Evolutionary conservation across 2,329 filamentous ascomycete species (phyloP).

Genomic region (Hymenoscyphus linearis): DNA sequence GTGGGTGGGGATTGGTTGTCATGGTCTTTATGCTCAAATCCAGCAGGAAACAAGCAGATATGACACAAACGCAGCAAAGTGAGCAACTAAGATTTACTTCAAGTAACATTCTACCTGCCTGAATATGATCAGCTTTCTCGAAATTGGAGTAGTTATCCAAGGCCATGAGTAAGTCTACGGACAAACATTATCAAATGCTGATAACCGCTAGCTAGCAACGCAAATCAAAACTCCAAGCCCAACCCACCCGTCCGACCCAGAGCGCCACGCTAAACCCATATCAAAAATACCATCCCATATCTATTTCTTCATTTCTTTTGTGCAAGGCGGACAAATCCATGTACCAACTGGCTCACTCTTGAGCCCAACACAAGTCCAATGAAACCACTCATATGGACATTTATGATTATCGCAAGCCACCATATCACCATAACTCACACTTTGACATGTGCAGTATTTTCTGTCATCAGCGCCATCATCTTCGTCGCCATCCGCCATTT

Average conservation of each 20-base stretch:
- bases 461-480: conserved; percentile 70
- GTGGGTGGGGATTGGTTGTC: no score
- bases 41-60: not conserved
- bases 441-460: conserved; percentile 77
- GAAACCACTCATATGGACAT: conserved; percentile 82
- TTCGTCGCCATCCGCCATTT: conserved; percentile 52
- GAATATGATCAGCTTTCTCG: not conserved
- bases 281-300: not conserved
- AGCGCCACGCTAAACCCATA: conserved; percentile 8
- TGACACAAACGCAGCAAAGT: not conserved
- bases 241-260: not conserved
- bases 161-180: not conserved
- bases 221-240: not conserved
- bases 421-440: conserved; percentile 82
- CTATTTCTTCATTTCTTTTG: conserved; percentile 35
- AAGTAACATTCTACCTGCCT: not conserved
- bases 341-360: conserved; percentile 63
- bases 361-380: conserved; percentile 69
- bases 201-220: not conserved
- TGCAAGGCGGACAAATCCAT: conserved; percentile 63
- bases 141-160: not conserved
- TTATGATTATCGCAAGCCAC: conserved; percentile 81
- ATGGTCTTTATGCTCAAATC: not conserved
- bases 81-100: not conserved
- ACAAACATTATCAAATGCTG: not conserved